phyloP scores from a whole-genome alignment of 176 grass and related monocot genomes.

The Eragrostis curvula region DNA sequence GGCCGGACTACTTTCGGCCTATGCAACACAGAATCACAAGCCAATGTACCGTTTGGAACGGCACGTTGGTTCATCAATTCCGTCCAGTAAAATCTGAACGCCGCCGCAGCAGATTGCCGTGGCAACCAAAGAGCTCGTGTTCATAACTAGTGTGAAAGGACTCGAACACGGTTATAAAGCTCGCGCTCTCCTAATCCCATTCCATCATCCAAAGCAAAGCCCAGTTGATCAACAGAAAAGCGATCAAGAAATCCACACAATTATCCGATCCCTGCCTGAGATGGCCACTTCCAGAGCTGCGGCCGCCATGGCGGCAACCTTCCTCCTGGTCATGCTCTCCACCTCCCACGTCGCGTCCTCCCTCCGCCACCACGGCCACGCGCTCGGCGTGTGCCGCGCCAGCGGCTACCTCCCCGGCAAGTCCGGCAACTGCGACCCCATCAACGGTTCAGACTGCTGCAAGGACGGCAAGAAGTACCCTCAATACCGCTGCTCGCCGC shows the following conservation, averaged over 20 bases:
- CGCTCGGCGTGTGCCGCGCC: slow-evolving; percentile 21
- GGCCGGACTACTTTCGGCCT: too few relatives aligned
- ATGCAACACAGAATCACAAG: too few relatives aligned
- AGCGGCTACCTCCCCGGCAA: slow-evolving; percentile 51
- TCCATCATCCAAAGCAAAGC: neutral
- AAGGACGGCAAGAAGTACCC: slow-evolving; percentile 48
- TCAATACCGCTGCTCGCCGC: slow-evolving; percentile 56
- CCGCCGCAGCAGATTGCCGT: neutral
- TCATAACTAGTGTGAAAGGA: neutral
- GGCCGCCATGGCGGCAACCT: neutral
- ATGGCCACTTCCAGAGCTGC: slow-evolving; percentile 16
- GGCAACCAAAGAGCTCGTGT: neutral
- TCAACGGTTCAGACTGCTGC: slow-evolving; percentile 48
- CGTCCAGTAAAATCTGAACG: neutral
- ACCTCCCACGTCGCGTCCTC: slow-evolving; percentile 18
- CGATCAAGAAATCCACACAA: too few relatives aligned
- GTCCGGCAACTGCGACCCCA: slow-evolving; percentile 39
- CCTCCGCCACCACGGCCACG: neutral
- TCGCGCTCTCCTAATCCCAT: neutral
- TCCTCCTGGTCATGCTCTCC: slow-evolving; percentile 32
- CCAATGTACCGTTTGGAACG: too few relatives aligned
- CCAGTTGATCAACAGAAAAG: too few relatives aligned
- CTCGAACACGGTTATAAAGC: neutral
- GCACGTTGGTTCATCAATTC: too few relatives aligned
- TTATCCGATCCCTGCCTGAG: neutral